phyloP scores from a whole-genome alignment of 768 basidiomycete genomes.

The Trametes coccinea region DNA sequence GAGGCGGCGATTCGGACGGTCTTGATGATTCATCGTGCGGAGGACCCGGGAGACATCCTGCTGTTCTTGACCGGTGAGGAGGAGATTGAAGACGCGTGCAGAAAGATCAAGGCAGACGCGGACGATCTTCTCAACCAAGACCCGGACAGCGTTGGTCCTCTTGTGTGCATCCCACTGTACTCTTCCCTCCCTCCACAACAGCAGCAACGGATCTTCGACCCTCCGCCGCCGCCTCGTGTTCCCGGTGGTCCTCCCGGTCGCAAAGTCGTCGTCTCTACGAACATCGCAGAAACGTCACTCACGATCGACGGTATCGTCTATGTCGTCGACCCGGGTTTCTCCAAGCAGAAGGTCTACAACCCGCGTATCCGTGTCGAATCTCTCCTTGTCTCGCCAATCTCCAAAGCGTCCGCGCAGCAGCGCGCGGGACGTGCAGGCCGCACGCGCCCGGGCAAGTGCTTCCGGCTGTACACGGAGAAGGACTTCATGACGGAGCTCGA shows the following conservation, averaged over 20 bases:
- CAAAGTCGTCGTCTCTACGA: constrained; percentile 94
- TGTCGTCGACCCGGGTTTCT: constrained; percentile 96
- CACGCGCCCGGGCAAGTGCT: constrained; percentile 96
- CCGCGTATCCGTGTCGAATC: constrained; percentile 96
- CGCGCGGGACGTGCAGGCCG: constrained; percentile 95
- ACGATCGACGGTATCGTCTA: constrained; percentile 99
- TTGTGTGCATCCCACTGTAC: constrained; percentile 91
- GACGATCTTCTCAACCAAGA: constrained; percentile 78
- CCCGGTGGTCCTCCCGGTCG: constrained; percentile 80
- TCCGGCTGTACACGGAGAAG: constrained; percentile 94
- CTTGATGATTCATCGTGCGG: constrained; percentile 95
- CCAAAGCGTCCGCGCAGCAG: constrained; percentile 95
- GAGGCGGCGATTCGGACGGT: constrained; percentile 94
- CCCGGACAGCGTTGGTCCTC: constrained; percentile 76
- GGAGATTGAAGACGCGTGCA: constrained; percentile 95
- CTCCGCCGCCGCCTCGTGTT: constrained; percentile 64
- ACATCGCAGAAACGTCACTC: constrained; percentile 95
- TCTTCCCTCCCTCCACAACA: constrained; percentile 92
- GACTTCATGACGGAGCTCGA: constrained; percentile 96
- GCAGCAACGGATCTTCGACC: constrained; percentile 96
- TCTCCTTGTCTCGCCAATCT: constrained; percentile 90
- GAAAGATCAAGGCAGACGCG: constrained; percentile 89
- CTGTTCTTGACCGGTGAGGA: constrained; percentile 98
- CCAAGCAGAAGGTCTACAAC: constrained; percentile 98
- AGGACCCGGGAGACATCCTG: constrained; percentile 89